Percentiles rank a stretch among this genome's conserved stretches.
These are phyloP conservation scores for Apiospora marii DNA, from an alignment of 2,329 filamentous ascomycete genomes.

Conservation along the genomic window DNA sequence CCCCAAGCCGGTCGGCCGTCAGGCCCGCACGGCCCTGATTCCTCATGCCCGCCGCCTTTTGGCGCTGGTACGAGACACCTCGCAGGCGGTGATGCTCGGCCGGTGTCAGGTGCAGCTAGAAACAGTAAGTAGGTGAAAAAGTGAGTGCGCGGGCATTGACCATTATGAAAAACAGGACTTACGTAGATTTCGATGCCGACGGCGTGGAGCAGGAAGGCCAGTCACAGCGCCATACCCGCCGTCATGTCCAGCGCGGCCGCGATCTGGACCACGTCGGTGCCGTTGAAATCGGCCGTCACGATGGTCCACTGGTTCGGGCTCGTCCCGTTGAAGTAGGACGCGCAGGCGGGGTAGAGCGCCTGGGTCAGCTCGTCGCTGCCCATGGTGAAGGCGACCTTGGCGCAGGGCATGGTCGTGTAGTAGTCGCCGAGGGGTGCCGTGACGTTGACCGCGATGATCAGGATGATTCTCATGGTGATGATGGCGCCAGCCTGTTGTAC, in stretches of 20 bases:
- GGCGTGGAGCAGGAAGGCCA: constrained; percentile 60
- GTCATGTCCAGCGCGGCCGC: constrained; percentile 53
- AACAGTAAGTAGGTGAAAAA: too few relatives aligned
- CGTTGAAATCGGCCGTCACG: constrained; percentile 44
- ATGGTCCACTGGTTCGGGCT: constrained; percentile 38
- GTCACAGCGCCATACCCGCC: constrained; percentile 62
- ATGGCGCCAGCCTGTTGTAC: constrained; percentile 53
- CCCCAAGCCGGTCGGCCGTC: constrained; percentile 47
- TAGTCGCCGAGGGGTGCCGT: constrained; percentile 43
- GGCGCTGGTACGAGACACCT: constrained; percentile 62
- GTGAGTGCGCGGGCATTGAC: not conserved
- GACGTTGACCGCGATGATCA: constrained; percentile 51
- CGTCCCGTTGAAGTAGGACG: constrained; percentile 44
- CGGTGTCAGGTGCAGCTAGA: constrained; percentile 59
- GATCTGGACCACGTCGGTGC: constrained; percentile 39
- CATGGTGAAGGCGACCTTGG: constrained; percentile 54
- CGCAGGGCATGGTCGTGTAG: constrained; percentile 49
- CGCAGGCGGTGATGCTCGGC: constrained; percentile 61
- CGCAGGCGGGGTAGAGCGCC: constrained; percentile 54
- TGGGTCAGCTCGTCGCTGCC: constrained; percentile 39
- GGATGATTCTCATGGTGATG: constrained; percentile 59
- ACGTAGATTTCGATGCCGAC: constrained; percentile 58
- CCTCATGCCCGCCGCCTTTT: constrained; percentile 60
- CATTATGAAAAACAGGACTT: constrained; percentile 33
- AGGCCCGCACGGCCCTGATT: constrained; percentile 57